Percentiles rank a stretch among this genome's conserved stretches.
Conservation (phyloP, 2,329 filamentous ascomycete species). For the Pochonia chlamydosporia region DNA sequence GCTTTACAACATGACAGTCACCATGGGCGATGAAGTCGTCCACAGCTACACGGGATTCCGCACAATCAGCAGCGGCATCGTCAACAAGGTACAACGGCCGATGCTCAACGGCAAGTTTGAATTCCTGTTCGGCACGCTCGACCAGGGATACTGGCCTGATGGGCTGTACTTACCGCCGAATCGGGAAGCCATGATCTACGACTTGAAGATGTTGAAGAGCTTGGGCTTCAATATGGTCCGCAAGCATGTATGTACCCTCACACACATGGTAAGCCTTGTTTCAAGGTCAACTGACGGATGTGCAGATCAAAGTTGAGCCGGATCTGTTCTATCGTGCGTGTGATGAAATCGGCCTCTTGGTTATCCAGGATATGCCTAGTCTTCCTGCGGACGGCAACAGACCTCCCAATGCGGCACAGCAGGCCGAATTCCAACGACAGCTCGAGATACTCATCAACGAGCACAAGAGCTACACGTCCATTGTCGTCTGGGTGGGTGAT, state of each 20-base stretch:
- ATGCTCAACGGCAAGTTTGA: constrained; percentile 63
- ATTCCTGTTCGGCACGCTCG: constrained; percentile 63
- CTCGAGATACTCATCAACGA: constrained; percentile 56
- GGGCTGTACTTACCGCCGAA: constrained; percentile 61
- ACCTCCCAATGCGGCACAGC: constrained; percentile 40
- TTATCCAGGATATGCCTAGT: constrained; percentile 70
- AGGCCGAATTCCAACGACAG: constrained; percentile 60
- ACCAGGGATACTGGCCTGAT: constrained; percentile 69
- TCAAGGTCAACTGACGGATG: background rate
- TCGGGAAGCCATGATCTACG: constrained; percentile 61
- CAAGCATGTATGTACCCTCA: constrained; percentile 62
- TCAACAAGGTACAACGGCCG: constrained; percentile 55
- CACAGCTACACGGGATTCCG: constrained; percentile 65
- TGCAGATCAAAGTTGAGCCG: constrained; percentile 59
- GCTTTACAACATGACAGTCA: constrained; percentile 59
- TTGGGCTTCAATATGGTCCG: constrained; percentile 66
- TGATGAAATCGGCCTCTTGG: constrained; percentile 58
- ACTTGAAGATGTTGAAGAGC: constrained; percentile 56
- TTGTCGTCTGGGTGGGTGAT: constrained; percentile 52
- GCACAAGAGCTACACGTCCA: constrained; percentile 58
- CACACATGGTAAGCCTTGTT: too few relatives aligned
- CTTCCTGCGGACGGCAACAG: constrained; percentile 31
- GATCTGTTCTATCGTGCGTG: constrained; percentile 64
- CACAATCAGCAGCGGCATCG: constrained; percentile 49
- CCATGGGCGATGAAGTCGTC: constrained; percentile 44